These are phyloP conservation scores for Fusarium mangiferae DNA, from an alignment of 2,329 filamentous ascomycete genomes.

Conservation along the genomic window DNA sequence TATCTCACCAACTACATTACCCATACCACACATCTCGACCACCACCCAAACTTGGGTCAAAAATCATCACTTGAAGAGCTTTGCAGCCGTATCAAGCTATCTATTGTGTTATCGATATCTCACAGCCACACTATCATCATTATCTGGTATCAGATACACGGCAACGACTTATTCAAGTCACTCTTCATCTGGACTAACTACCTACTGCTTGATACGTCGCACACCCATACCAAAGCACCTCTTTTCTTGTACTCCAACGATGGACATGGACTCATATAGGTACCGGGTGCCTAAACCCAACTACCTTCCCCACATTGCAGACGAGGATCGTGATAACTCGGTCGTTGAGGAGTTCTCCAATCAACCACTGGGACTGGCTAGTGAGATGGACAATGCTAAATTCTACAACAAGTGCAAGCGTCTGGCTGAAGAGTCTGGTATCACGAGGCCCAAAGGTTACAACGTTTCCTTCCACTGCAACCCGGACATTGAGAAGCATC, in stretches of 20 bases:
- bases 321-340: constrained; percentile 61
- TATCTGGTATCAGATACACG: neutral
- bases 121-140: neutral
- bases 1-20: constrained; percentile 35
- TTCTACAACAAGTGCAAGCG: constrained; percentile 69
- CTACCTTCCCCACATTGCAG: constrained; percentile 66
- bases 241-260: constrained; percentile 25
- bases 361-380: constrained; percentile 60
- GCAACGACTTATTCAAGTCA: constrained; percentile 19
- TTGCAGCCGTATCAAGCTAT: neutral
- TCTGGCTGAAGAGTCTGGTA: constrained; percentile 70
- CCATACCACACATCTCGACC: constrained; percentile 2
- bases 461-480: constrained; percentile 97
- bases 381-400: constrained; percentile 65
- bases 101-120: neutral
- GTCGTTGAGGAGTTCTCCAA: constrained; percentile 62
- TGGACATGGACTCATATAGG: constrained; percentile 60
- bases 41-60: neutral
- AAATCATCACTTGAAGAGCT: neutral
- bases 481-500: constrained; percentile 92
- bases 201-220: neutral
- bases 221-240: neutral
- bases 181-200: neutral
- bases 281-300: constrained; percentile 68
- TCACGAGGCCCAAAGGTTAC: constrained; percentile 84